Evolutionary conservation across 768 basidiomycete species (phyloP).

Genomic region (Agrocybe praecox): DNA sequence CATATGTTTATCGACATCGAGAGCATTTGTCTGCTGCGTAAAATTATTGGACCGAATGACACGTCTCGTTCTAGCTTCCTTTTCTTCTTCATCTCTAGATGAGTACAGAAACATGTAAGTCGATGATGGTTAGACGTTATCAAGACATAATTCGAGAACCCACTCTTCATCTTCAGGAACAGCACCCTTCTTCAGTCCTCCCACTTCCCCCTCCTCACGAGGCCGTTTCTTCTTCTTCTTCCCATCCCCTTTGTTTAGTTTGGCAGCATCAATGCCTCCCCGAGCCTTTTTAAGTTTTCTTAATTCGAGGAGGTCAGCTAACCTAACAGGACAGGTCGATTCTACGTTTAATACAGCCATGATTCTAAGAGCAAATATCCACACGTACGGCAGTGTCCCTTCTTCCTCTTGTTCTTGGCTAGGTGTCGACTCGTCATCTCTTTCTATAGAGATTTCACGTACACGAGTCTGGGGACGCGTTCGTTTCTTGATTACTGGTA

Average conservation of each 20-base stretch:
- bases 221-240: slow-evolving; percentile 69
- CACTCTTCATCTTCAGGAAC: slow-evolving; percentile 63
- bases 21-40: slow-evolving; percentile 93
- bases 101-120: neutral
- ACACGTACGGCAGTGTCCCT: slow-evolving; percentile 51
- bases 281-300: slow-evolving; percentile 73
- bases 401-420: slow-evolving; percentile 46
- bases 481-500: slow-evolving; percentile 73
- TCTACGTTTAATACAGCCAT: neutral
- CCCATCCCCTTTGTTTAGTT: slow-evolving; percentile 81
- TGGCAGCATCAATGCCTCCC: slow-evolving; percentile 85
- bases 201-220: slow-evolving; percentile 48
- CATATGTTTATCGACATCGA: slow-evolving; percentile 99
- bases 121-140: neutral
- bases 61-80: slow-evolving; percentile 70
- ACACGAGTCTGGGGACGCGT: slow-evolving; percentile 62
- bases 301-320: slow-evolving; percentile 85
- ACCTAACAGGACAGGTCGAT: slow-evolving; percentile 36
- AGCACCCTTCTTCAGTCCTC: slow-evolving; percentile 59
- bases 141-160: neutral
- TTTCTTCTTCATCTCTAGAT: slow-evolving; percentile 62
- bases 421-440: slow-evolving; percentile 37
- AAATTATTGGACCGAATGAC: slow-evolving; percentile 89
- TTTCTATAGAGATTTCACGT: slow-evolving; percentile 51
- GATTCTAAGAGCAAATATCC: neutral